A percentile compares a stretch with the other conserved stretches of the same genome.
Conservation (phyloP, 2,329 filamentous ascomycete species). For the Cercospora zeina region DNA sequence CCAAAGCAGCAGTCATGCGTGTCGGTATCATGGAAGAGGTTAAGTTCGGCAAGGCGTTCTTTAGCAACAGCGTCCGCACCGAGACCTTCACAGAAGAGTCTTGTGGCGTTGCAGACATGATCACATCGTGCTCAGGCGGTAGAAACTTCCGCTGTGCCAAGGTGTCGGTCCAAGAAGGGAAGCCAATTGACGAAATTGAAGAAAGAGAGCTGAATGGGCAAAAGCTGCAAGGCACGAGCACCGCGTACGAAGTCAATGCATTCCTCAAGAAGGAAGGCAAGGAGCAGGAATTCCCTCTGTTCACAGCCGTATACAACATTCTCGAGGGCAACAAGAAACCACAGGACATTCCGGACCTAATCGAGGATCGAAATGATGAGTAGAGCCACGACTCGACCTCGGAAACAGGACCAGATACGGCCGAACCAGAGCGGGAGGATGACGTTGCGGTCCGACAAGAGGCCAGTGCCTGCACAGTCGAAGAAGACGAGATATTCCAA, state of each 20-base stretch:
- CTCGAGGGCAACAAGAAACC: constrained; percentile 73
- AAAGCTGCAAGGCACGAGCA: constrained; percentile 92
- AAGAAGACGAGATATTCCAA: constrained; percentile 9
- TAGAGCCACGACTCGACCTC: not conserved
- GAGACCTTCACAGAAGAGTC: constrained; percentile 96
- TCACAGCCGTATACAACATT: constrained; percentile 84
- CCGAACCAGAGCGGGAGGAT: not conserved
- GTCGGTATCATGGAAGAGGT: constrained; percentile 96
- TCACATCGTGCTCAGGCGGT: constrained; percentile 88
- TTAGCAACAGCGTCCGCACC: constrained; percentile 74
- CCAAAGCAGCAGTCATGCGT: constrained; percentile 97
- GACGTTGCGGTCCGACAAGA: not conserved
- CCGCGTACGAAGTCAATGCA: constrained; percentile 84
- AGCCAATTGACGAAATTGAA: constrained; percentile 85
- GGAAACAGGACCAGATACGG: not conserved
- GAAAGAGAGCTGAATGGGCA: constrained; percentile 89
- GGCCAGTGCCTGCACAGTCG: not conserved
- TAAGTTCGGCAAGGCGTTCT: constrained; percentile 91
- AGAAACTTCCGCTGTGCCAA: constrained; percentile 94
- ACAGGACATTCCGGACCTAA: constrained; percentile 74
- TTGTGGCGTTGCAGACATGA: constrained; percentile 90
- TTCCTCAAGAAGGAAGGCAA: constrained; percentile 78
- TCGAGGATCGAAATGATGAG: constrained; percentile 38
- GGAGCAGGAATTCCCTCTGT: constrained; percentile 84
- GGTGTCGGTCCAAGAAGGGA: constrained; percentile 75